Base-by-base conservation (phyloP, 2,329 filamentous ascomycete genomes). In the Zasmidium cellare region DNA sequence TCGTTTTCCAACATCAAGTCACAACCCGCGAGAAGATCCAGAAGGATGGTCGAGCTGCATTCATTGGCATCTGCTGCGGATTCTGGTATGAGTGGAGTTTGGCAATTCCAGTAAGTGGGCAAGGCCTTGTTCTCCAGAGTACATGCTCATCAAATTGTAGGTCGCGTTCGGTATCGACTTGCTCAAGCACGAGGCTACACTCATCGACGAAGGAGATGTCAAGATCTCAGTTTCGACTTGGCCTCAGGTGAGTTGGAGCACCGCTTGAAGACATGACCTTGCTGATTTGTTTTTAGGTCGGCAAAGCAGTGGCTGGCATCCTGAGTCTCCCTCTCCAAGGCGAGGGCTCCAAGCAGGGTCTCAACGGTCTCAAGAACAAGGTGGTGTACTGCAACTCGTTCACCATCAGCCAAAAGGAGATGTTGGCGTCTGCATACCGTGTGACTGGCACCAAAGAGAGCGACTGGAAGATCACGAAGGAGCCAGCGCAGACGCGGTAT, bases 351-450 rank as follows among this genome's bases (percentile, higher is more conserved):
- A 47, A 45, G 18, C 51, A 51, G 16, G 48, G 53, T 18, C 53
- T 65, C 5, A 60, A 62, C 20, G 45, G 69, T 31, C 84, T 76
- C 64, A 71, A 74, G 2, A 84, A 86, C 69, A 77, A 78, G 51
- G 61, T 66, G 0, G 67, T 87, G 1, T 83, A 79, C 63, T 63
- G 87, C 11, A 77, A 76, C 7, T 86, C 82, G 59, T 89, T 88
- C 73, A 69, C 74, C 11, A 64, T 86, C 59, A 84, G 73, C 58
- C 87, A 90, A 70, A 77, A 79, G 11, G 86, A 90, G 9, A 89
- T 90, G 76, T 78, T 90, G 54, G 80, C 82, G 41, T 81, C 80
- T n/a, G 72, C 87, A 12, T 78, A 86, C 65, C 80, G 82, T 0
- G 85, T 86, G 3, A 82, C 82, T 0, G 80, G 80, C 0, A 84